A percentile compares a stretch with the other conserved stretches of the same genome.
phyloP scores from a whole-genome alignment of 2,329 filamentous ascomycete genomes.

The Fusarium floridanum region DNA sequence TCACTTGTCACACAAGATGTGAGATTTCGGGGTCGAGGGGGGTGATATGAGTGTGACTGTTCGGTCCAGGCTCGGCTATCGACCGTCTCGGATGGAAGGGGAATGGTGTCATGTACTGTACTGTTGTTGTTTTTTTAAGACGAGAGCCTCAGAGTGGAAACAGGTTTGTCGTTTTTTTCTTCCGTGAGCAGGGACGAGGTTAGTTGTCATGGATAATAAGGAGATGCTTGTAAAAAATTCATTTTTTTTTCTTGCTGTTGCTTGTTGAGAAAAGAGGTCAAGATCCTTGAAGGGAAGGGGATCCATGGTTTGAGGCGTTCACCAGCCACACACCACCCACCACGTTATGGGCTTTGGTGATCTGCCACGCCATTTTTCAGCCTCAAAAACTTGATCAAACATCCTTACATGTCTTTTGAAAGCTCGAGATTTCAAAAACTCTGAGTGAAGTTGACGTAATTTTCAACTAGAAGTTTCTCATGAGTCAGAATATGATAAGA shows the following conservation, averaged over 20 bases:
- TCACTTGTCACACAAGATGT: not conserved
- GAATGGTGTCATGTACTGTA: not conserved
- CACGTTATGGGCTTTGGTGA: constrained; percentile 22
- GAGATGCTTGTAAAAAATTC: not conserved
- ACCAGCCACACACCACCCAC: constrained; percentile 2
- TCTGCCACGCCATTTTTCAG: constrained; percentile 19
- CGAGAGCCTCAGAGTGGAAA: constrained; percentile 2
- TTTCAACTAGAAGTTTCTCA: not conserved
- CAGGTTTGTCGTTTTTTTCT: not conserved
- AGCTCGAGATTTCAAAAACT: not conserved
- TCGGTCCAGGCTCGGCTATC: constrained; percentile 47
- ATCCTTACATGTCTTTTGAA: not conserved
- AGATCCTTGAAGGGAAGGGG: not conserved
- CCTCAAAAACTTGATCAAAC: constrained; percentile 9
- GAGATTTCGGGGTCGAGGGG: constrained; percentile 17
- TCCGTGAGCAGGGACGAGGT: not conserved
- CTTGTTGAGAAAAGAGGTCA: not conserved
- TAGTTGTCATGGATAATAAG: not conserved
- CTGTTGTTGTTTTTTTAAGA: not conserved
- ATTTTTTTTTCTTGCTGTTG: not conserved
- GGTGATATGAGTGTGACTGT: constrained; percentile 30
- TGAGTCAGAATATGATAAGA: not conserved
- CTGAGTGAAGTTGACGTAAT: not conserved
- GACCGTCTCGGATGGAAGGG: constrained; percentile 41
- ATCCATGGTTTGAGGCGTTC: not conserved